Evolutionary conservation across 192 early-diverging fungal species (phyloP), one percentile per base, ranked within the genome.

Genomic region (Irineochytrium annulatum): DNA sequence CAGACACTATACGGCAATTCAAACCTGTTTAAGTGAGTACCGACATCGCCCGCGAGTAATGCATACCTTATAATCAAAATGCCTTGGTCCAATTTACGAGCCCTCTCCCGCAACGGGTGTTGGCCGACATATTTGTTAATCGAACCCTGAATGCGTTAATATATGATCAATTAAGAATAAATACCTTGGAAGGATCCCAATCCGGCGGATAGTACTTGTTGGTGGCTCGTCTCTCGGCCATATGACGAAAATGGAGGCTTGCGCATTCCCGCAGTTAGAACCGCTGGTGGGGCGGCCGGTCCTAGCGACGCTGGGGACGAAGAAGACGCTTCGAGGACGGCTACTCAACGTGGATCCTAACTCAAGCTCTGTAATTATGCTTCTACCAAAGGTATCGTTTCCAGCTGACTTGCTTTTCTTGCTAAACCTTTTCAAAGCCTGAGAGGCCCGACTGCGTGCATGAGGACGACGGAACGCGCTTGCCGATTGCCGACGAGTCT

Each of bases 1-100:
- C 90, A 95, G 16, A 96, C 89, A 60, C 84, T 87, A 68, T 83
- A 96, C 3, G 94, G 94, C 46, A 96, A 60, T 67, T 94, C 92
- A 63, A 96, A 92, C 34, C 89, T 78, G 26, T 82, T 14, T 55
- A 16, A 66, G n/a, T 0, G 43, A 52, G 13, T 29, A 3, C 14
- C 19, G 11, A 39, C 11, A 19, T 56, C 16, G 4, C 6, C 54
- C 17, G 28, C 34, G 45, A 17, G 49, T n/a, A n/a, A 35, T 29
- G 29, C 52, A 24, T 69, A 86, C 76, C 91, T 76, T 51, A 93
- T 84, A 31, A 94, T 78, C 19, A 96, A 77, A 57, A 96, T 91
- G 4, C 94, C 94, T 59, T 96, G 77, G 59, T 90, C 86, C 6
- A 96, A 81, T 60, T 93, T 93, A 19, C 90, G 75, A 1, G 94